phyloP scores from a whole-genome alignment of 2,329 filamentous ascomycete genomes.

The Mollisiaceae sp. region DNA sequence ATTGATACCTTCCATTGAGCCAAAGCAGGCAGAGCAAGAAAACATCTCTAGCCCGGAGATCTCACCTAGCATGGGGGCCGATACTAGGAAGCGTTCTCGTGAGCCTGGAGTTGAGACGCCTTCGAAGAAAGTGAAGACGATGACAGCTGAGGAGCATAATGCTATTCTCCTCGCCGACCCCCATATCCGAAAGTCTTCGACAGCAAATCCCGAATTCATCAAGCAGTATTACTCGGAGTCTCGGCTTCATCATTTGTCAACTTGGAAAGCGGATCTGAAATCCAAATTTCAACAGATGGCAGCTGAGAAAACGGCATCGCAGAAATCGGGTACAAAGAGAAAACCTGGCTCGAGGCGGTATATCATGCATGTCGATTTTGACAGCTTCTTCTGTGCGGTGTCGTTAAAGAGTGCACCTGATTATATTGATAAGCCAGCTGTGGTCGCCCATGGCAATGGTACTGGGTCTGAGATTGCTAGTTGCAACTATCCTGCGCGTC shows the following conservation, averaged over 20 bases:
- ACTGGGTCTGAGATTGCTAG: constrained; percentile 93
- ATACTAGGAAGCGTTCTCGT: constrained; percentile 20
- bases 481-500: constrained; percentile 91
- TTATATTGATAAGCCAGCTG: constrained; percentile 77
- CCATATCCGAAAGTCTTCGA: constrained; percentile 83
- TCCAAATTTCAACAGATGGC: constrained; percentile 83
- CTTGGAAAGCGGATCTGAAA: constrained; percentile 96
- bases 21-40: not conserved
- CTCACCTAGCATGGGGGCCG: not conserved
- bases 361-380: constrained; percentile 95
- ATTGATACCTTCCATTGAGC: not conserved
- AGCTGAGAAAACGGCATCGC: constrained; percentile 65
- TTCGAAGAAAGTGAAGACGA: constrained; percentile 37
- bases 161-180: constrained; percentile 83
- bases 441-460: constrained; percentile 86
- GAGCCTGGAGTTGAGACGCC: constrained; percentile 26
- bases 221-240: constrained; percentile 96
- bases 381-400: constrained; percentile 97
- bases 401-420: constrained; percentile 81
- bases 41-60: not conserved
- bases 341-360: constrained; percentile 74
- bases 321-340: constrained; percentile 53
- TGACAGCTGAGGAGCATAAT: constrained; percentile 95
- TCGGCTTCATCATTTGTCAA: constrained; percentile 90
- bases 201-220: constrained; percentile 90